These are phyloP conservation scores for Scheffersomyces quercinus DNA, from an alignment of 1,139 yeast species.

Conservation along the genomic window DNA sequence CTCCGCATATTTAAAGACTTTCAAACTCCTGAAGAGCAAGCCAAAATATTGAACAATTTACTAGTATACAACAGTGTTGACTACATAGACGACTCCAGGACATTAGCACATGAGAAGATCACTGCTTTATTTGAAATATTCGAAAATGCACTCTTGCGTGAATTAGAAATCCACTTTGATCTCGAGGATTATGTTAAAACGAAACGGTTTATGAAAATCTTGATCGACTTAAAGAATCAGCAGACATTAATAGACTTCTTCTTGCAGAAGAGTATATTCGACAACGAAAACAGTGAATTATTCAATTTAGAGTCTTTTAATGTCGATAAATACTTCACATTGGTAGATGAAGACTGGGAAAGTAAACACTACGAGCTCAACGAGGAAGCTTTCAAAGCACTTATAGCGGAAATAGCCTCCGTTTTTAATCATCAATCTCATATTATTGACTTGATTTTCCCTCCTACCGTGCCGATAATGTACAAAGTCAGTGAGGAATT, in stretches of 20 bases:
- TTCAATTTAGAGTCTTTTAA: constrained; percentile 31
- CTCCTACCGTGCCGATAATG: constrained; percentile 47
- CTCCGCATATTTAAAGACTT: constrained; percentile 49
- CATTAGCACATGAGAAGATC: constrained; percentile 46
- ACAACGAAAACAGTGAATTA: constrained; percentile 33
- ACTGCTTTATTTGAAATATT: constrained; percentile 67
- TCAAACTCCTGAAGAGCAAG: constrained; percentile 51
- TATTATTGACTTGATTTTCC: constrained; percentile 43
- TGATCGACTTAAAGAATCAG: constrained; percentile 39
- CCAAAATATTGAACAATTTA: constrained; percentile 42
- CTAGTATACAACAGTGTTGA: constrained; percentile 41
- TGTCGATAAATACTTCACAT: constrained; percentile 19
- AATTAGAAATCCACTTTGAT: constrained; percentile 64
- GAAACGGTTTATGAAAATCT: constrained; percentile 34
- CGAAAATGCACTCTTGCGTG: constrained; percentile 70
- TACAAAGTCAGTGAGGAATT: constrained; percentile 49
- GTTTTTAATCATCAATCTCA: constrained; percentile 38
- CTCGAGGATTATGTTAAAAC: constrained; percentile 46
- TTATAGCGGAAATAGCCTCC: constrained; percentile 27
- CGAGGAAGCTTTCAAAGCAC: constrained; percentile 20
- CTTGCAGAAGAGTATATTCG: constrained; percentile 46
- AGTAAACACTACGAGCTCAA: constrained; percentile 12
- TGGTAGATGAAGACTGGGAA: not conserved
- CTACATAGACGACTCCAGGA: constrained; percentile 32
- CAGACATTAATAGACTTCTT: constrained; percentile 50